Percentiles rank a stretch among this genome's conserved stretches.
Conservation (phyloP, 768 basidiomycete genomes). For the Cystobasidium ongulense region DNA sequence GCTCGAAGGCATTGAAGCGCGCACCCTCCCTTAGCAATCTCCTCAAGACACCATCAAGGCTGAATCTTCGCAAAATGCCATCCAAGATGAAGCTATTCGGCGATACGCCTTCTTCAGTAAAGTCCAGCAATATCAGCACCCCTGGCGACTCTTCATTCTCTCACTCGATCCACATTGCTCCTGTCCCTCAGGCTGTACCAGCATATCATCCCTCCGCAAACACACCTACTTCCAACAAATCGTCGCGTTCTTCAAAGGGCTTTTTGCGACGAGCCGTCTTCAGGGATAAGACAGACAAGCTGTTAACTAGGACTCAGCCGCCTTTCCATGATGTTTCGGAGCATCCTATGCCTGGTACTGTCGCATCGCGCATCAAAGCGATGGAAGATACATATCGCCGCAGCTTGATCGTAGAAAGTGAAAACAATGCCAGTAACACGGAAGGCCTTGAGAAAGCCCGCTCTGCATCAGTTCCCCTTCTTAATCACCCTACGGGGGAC, state of each 20-base stretch:
- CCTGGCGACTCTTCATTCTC: not conserved
- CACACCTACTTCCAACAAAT: not conserved
- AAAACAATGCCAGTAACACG: not conserved
- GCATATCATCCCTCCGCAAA: not conserved
- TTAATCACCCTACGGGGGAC: not conserved
- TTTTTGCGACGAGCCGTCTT: not conserved
- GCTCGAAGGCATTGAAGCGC: conserved; percentile 9
- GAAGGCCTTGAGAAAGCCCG: not conserved
- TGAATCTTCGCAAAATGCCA: conserved; percentile 16
- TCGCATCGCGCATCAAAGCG: not conserved
- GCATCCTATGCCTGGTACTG: not conserved
- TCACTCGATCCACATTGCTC: not conserved
- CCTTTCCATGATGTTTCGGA: not conserved
- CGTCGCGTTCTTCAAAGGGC: not conserved
- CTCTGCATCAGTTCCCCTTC: not conserved
- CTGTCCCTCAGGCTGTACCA: not conserved
- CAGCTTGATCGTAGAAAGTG: not conserved
- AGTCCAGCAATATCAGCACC: not conserved
- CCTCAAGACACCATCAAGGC: conserved; percentile 26
- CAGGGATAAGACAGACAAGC: not conserved
- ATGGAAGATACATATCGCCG: not conserved
- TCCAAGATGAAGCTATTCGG: conserved; percentile 7
- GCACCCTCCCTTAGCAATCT: conserved; percentile 14
- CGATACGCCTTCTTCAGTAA: conserved; percentile 13
- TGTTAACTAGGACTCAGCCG: not conserved